phyloP scores from a whole-genome alignment of 495 filamentous ascomycete species.

The Saxispiralis lemnorum region DNA sequence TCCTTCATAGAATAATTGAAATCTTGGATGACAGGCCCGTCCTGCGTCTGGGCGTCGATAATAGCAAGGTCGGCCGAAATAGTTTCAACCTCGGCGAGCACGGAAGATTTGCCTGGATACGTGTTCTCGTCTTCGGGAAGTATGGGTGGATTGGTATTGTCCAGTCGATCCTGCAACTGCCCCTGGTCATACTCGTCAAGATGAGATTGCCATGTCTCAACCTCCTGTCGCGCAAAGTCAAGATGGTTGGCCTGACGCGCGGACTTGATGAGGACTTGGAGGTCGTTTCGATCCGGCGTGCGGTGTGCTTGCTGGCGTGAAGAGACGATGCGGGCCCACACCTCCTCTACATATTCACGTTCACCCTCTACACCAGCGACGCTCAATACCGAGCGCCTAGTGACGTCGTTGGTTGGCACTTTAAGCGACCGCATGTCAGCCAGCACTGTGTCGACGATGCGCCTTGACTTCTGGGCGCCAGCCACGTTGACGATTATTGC shows the following conservation, averaged over 20 bases:
- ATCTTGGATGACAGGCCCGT: conserved; percentile 3
- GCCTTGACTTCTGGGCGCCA: conserved; percentile 18
- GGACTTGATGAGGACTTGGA: conserved; percentile 10
- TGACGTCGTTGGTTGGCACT: conserved; percentile 20
- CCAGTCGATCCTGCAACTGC: neutral
- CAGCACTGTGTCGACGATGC: conserved; percentile 20
- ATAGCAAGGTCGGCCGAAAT: conserved; percentile 3
- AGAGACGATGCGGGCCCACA: conserved; percentile 12
- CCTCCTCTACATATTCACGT: conserved; percentile 11
- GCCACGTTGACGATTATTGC: conserved; percentile 23
- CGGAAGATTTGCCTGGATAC: neutral
- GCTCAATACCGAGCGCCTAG: conserved; percentile 20
- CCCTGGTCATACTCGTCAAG: neutral
- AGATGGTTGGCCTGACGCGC: neutral
- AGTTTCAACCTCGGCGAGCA: conserved; percentile 3
- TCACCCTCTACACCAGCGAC: conserved; percentile 22
- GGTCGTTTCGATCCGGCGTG: conserved; percentile 7
- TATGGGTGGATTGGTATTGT: neutral
- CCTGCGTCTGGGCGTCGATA: conserved; percentile 3
- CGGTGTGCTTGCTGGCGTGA: neutral
- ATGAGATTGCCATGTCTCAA: neutral
- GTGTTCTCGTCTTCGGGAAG: too few species aligned
- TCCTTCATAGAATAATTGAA: neutral
- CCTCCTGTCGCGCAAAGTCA: conserved; percentile 2
- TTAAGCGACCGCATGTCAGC: conserved; percentile 15